These are phyloP conservation scores for Diaporthe ampelina DNA, from an alignment of 2,329 filamentous ascomycete genomes.

Conservation along the genomic window DNA sequence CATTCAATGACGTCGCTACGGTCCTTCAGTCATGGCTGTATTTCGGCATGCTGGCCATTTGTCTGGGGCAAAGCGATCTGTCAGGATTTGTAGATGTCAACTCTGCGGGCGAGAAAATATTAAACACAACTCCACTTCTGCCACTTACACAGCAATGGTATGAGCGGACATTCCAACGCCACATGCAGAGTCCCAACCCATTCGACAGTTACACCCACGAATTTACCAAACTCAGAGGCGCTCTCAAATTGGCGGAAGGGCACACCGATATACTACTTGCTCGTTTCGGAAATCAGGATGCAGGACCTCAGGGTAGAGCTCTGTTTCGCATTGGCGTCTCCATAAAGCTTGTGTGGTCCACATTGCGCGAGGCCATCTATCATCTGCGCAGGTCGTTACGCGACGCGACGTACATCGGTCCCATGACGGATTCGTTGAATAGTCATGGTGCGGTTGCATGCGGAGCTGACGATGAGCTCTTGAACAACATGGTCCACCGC, in stretches of 20 bases:
- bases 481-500: background rate
- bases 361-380: no score
- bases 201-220: background rate
- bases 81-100: background rate
- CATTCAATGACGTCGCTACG: background rate
- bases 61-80: background rate
- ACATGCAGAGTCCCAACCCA: background rate
- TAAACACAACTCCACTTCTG: background rate
- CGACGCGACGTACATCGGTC: no score
- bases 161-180: background rate
- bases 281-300: background rate
- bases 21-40: background rate
- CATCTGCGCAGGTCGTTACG: no score
- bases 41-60: background rate
- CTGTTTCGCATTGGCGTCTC: background rate
- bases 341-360: background rate
- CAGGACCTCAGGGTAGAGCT: background rate
- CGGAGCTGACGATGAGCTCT: background rate
- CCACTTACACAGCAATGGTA: background rate
- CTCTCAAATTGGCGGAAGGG: background rate
- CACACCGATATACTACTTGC: background rate
- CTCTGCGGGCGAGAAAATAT: background rate
- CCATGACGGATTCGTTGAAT: background rate
- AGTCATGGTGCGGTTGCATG: background rate
- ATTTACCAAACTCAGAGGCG: background rate